Percentiles rank a stretch among this genome's conserved stretches.
phyloP scores from a whole-genome alignment of 257 asterid species.

The Capsicum baccatum region DNA sequence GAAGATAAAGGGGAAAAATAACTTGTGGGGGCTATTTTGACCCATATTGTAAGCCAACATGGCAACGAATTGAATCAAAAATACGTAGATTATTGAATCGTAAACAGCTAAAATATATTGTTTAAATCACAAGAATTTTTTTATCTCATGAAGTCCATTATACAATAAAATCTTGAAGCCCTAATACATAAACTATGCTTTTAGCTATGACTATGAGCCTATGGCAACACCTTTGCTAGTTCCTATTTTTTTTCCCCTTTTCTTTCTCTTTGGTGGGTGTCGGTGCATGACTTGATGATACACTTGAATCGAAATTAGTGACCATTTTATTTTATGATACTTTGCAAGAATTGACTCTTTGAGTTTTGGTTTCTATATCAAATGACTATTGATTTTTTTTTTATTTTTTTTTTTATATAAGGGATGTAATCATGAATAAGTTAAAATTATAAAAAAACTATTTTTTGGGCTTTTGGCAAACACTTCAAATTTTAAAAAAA shows the following conservation, averaged over 20 bases:
- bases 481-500: too few relatives aligned
- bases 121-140: background rate
- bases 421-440: background rate
- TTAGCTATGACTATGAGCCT: too few relatives aligned
- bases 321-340: background rate
- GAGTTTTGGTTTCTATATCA: background rate
- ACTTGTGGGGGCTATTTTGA: too few relatives aligned
- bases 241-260: background rate
- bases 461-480: too few relatives aligned
- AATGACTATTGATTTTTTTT: background rate
- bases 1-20: background rate
- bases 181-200: background rate
- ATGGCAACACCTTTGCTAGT: too few relatives aligned
- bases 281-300: slow-evolving; percentile 1
- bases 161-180: too few relatives aligned
- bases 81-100: too few relatives aligned
- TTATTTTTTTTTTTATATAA: background rate
- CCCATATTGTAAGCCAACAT: background rate
- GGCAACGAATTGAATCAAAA: background rate
- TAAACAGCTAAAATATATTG: too few relatives aligned
- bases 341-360: background rate
- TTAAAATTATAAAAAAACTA: too few relatives aligned
- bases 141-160: background rate
- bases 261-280: background rate
- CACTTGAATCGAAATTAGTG: background rate